Conservation (phyloP, 345 rosid species). For the Psidium guajava region DNA sequence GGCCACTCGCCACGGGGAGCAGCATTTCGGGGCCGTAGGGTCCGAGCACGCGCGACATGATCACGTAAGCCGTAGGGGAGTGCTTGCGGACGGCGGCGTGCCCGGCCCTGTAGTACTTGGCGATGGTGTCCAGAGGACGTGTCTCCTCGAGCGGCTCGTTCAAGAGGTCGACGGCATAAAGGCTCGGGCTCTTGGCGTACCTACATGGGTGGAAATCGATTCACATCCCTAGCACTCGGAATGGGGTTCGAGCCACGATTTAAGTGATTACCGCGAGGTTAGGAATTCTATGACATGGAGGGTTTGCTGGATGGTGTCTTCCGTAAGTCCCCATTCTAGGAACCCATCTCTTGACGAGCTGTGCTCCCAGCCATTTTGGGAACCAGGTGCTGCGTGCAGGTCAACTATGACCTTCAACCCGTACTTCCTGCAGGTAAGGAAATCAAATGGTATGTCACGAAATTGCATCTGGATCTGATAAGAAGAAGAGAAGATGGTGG, state of each 20-base stretch:
- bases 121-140: neutral
- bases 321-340: constrained; percentile 41
- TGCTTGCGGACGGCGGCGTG: constrained; percentile 30
- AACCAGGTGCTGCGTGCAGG: constrained; percentile 53
- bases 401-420: constrained; percentile 33
- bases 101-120: constrained; percentile 31
- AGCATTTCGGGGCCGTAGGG: constrained; percentile 26
- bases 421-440: constrained; percentile 22
- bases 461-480: neutral
- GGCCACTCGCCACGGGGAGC: constrained; percentile 25
- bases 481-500: neutral
- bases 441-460: neutral
- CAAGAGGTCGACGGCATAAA: constrained; percentile 15
- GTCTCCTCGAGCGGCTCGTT: constrained; percentile 27
- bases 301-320: constrained; percentile 28
- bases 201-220: neutral
- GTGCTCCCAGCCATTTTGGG: constrained; percentile 49
- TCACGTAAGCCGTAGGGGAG: constrained; percentile 28
- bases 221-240: neutral
- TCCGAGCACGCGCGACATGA: constrained; percentile 31
- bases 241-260: neutral
- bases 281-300: constrained; percentile 41
- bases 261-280: constrained; percentile 19
- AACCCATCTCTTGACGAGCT: constrained; percentile 49
- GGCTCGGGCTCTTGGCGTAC: constrained; percentile 25